These are phyloP conservation scores for Hansfordia pulvinata DNA, from an alignment of 2,329 filamentous ascomycete genomes.

Conservation along the genomic window DNA sequence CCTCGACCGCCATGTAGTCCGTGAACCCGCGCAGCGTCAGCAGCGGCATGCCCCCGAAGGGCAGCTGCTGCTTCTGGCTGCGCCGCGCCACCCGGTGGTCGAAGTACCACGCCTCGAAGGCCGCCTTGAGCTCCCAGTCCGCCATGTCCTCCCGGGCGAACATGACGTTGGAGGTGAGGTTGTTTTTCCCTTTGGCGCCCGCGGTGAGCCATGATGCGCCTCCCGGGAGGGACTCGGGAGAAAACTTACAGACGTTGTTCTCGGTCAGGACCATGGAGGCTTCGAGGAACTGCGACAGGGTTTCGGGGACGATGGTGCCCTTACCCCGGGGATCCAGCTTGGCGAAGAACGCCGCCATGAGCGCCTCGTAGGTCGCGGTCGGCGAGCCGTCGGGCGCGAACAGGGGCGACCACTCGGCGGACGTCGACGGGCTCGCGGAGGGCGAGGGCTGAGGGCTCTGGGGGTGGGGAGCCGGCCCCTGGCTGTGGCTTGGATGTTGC, in stretches of 20 bases:
- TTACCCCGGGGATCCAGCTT: slow-evolving; percentile 6
- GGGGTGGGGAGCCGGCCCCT: too few species aligned
- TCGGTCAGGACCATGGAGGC: slow-evolving; percentile 4
- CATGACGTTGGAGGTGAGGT: slow-evolving; percentile 5
- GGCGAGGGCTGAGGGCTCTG: too few species aligned
- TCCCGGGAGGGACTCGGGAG: not conserved
- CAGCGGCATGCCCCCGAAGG: slow-evolving; percentile 8
- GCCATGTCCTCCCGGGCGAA: slow-evolving; percentile 6
- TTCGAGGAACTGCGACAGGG: slow-evolving; percentile 7
- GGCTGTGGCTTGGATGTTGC: too few species aligned
- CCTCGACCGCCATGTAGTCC: slow-evolving; percentile 7
- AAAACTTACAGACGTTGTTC: slow-evolving; percentile 7
- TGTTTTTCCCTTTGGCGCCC: slow-evolving; percentile 5
- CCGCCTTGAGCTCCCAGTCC: slow-evolving; percentile 8
- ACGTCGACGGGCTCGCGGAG: too few species aligned
- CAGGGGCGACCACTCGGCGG: slow-evolving; percentile 5
- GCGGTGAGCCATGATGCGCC: not conserved
- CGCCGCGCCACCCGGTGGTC: slow-evolving; percentile 6
- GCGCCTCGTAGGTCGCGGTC: slow-evolving; percentile 6
- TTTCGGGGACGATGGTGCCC: slow-evolving; percentile 6
- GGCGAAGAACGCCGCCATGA: slow-evolving; percentile 6
- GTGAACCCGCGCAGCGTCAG: slow-evolving; percentile 5
- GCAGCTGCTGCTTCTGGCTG: slow-evolving; percentile 3
- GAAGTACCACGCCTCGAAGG: slow-evolving; percentile 7
- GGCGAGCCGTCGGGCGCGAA: slow-evolving; percentile 5